Evolutionary conservation across 2,329 filamentous ascomycete species (phyloP).

Genomic region (Macrophomina tecta): DNA sequence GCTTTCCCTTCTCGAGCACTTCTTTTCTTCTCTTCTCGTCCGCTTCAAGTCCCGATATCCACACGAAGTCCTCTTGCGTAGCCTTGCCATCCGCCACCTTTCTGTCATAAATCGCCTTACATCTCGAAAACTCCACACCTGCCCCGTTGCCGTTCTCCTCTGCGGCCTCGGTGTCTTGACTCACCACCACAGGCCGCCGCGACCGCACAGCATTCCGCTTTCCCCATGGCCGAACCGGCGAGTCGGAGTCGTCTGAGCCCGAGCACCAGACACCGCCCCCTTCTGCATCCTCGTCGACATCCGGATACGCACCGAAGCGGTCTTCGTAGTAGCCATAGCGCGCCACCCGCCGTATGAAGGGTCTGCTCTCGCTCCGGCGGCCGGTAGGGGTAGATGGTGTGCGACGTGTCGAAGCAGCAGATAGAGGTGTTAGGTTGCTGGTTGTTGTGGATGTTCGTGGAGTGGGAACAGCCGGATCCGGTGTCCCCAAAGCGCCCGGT

Average conservation of each 20-base stretch:
- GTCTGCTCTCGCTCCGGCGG: neutral
- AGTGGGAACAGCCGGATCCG: no score
- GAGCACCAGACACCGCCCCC: neutral
- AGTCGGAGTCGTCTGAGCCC: neutral
- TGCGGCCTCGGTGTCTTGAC: no score
- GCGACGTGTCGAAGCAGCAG: neutral
- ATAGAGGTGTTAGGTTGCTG: no score
- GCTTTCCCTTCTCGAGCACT: neutral
- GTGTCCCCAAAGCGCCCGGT: no score
- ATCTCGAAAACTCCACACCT: neutral
- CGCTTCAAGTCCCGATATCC: neutral
- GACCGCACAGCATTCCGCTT: neutral
- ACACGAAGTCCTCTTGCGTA: neutral
- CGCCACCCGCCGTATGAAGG: neutral
- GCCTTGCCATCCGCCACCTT: neutral
- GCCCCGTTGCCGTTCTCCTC: neutral
- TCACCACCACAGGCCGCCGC: neutral
- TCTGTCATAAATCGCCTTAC: neutral
- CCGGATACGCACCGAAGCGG: neutral
- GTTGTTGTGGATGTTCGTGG: no score
- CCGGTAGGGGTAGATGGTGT: neutral
- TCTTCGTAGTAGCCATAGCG: slow-evolving; percentile 3
- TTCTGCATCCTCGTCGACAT: neutral
- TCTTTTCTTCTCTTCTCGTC: neutral
- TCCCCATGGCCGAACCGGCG: neutral